phyloP scores from a whole-genome alignment of 768 basidiomycete species.

The Fistulinella prunicolor region DNA sequence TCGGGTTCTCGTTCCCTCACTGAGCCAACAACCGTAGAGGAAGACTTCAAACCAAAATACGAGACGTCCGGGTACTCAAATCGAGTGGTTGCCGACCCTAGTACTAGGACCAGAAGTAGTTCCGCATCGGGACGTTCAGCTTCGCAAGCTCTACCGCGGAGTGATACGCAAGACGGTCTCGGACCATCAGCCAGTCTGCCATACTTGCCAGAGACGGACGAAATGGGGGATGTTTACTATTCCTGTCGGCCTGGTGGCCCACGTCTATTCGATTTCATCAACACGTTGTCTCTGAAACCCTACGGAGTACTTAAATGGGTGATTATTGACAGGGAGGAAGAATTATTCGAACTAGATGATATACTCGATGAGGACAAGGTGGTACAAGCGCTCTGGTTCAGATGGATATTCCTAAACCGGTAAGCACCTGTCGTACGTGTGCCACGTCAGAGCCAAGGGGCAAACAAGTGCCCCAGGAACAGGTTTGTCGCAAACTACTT shows the following conservation, averaged over 20 bases:
- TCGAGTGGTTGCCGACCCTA: background rate
- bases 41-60: slow-evolving; percentile 24
- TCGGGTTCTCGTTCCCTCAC: slow-evolving; percentile 1
- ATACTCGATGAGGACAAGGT: slow-evolving; percentile 74
- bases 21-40: slow-evolving; percentile 10
- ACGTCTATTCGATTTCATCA: slow-evolving; percentile 62
- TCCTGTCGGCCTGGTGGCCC: slow-evolving; percentile 69
- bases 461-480: slow-evolving; percentile 35
- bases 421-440: slow-evolving; percentile 22
- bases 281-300: slow-evolving; percentile 52
- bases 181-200: slow-evolving; percentile 52
- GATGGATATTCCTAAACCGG: slow-evolving; percentile 71
- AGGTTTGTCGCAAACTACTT: slow-evolving; percentile 55
- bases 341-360: slow-evolving; percentile 70
- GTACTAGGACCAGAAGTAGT: slow-evolving; percentile 8
- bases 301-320: slow-evolving; percentile 71
- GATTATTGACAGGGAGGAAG: slow-evolving; percentile 70
- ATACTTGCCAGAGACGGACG: slow-evolving; percentile 47
- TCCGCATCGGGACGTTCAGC: slow-evolving; percentile 7
- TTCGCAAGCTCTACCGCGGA: slow-evolving; percentile 22
- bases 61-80: slow-evolving; percentile 2
- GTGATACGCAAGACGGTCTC: slow-evolving; percentile 38
- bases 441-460: background rate
- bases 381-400: slow-evolving; percentile 71
- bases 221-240: slow-evolving; percentile 46